These are phyloP conservation scores for Aaosphaeria pasadenensis DNA, from an alignment of 2,329 filamentous ascomycete species.

Conservation along the genomic window DNA sequence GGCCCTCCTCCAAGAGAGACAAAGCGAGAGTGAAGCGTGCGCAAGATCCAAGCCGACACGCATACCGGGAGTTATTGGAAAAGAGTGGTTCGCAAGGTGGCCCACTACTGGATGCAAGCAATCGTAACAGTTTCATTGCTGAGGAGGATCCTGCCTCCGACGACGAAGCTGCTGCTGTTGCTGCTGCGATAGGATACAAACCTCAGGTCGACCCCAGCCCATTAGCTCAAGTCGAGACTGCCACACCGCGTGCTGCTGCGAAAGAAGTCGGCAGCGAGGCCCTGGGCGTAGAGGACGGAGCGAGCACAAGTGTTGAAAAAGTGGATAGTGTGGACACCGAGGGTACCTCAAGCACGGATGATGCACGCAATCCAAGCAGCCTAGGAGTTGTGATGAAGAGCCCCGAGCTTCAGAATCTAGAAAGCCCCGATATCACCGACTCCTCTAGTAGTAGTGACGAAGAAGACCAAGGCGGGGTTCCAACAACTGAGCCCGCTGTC, in stretches of 20 bases:
- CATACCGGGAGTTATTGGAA: constrained; percentile 75
- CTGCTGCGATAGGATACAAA: constrained; percentile 47
- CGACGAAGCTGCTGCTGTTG: constrained; percentile 50
- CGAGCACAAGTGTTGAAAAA: constrained; percentile 11
- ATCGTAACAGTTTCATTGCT: constrained; percentile 45
- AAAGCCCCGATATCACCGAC: constrained; percentile 37
- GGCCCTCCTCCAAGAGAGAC: constrained; percentile 79
- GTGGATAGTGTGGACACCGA: constrained; percentile 8
- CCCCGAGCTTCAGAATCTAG: constrained; percentile 36
- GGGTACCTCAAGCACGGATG: constrained; percentile 14
- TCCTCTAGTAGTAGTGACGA: constrained; percentile 32
- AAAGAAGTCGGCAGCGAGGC: constrained; percentile 5
- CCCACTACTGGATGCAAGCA: constrained; percentile 50
- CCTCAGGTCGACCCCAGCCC: constrained; percentile 25
- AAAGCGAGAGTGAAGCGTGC: constrained; percentile 87
- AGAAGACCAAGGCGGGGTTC: constrained; percentile 26
- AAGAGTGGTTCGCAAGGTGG: constrained; percentile 54
- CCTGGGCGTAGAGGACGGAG: constrained; percentile 8
- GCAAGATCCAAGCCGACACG: constrained; percentile 70
- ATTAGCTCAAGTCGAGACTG: constrained; percentile 23
- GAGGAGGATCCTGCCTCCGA: constrained; percentile 39
- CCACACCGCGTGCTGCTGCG: constrained; percentile 7
- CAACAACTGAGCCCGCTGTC: not conserved
- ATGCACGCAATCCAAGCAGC: constrained; percentile 28
- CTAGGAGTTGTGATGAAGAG: constrained; percentile 40